Conservation (phyloP, 805 yeast species). For the Priceomyces carsonii region DNA sequence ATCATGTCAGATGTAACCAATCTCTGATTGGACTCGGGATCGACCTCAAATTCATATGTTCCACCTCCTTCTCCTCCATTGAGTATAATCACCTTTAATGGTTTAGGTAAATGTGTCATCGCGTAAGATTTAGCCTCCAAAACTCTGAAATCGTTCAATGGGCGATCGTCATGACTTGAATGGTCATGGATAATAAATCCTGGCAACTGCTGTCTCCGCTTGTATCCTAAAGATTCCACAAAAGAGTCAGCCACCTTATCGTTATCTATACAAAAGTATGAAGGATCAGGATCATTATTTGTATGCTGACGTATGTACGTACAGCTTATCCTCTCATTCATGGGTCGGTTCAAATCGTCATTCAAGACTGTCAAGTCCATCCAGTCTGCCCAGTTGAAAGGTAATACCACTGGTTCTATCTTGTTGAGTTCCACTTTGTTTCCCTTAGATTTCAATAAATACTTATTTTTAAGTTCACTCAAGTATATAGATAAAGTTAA, state of each 20-base stretch:
- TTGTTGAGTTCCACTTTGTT: slow-evolving; percentile 10
- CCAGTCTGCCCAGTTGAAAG: slow-evolving; percentile 60
- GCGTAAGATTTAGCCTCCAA: slow-evolving; percentile 40
- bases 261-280: slow-evolving; percentile 19
- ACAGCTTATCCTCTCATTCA: slow-evolving; percentile 21
- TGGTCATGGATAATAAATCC: slow-evolving; percentile 37
- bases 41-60: slow-evolving; percentile 29
- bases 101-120: slow-evolving; percentile 35
- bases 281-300: slow-evolving; percentile 20
- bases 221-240: slow-evolving; percentile 22
- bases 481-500: slow-evolving; percentile 52
- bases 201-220: slow-evolving; percentile 28
- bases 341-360: slow-evolving; percentile 19
- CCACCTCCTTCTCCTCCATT: slow-evolving; percentile 24
- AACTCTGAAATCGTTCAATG: slow-evolving; percentile 30
- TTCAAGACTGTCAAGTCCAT: slow-evolving; percentile 47
- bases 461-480: slow-evolving; percentile 32
- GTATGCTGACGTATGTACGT: slow-evolving; percentile 16
- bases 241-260: slow-evolving; percentile 19
- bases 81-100: slow-evolving; percentile 30
- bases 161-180: slow-evolving; percentile 24
- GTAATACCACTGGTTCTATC: slow-evolving; percentile 17
- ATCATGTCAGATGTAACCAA: slow-evolving; percentile 34
- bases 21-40: slow-evolving; percentile 12
- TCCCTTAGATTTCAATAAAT: slow-evolving; percentile 8